Conservation (phyloP, 1,139 yeast genomes). For the Hyphopichia burtonii region DNA sequence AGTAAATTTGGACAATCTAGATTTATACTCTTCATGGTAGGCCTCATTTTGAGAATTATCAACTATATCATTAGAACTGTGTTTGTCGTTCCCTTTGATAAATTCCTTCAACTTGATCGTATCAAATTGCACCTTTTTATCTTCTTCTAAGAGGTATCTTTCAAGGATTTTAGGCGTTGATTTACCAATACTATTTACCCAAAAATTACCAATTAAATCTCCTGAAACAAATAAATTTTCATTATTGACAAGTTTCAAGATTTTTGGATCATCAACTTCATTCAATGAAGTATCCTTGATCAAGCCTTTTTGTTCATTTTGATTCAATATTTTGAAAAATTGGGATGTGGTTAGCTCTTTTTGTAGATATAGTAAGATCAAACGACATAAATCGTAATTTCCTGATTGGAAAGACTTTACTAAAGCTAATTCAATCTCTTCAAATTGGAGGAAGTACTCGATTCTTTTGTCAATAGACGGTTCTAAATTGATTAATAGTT, state of each 20-base stretch:
- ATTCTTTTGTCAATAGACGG: conserved; percentile 64
- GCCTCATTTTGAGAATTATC: conserved; percentile 5
- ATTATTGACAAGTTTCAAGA: conserved; percentile 5
- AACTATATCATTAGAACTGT: neutral
- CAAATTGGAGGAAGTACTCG: conserved; percentile 64
- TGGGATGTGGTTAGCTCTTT: conserved; percentile 37
- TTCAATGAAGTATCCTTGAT: conserved; percentile 15
- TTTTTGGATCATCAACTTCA: conserved; percentile 10
- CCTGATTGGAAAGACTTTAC: conserved; percentile 66
- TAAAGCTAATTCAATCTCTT: conserved; percentile 71
- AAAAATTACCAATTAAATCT: conserved; percentile 42
- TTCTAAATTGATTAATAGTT: conserved; percentile 64
- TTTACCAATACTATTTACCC: conserved; percentile 35
- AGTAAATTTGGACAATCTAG: conserved; percentile 22
- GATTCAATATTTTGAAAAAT: conserved; percentile 41
- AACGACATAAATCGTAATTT: conserved; percentile 61
- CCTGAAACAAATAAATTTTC: conserved; percentile 32
- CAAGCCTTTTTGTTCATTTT: conserved; percentile 30
- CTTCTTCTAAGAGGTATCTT: conserved; percentile 34
- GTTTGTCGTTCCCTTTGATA: conserved; percentile 3
- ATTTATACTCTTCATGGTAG: conserved; percentile 26
- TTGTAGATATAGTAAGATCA: conserved; percentile 56
- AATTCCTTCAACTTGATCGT: conserved; percentile 19
- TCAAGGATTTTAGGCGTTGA: conserved; percentile 23
- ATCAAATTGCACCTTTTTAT: conserved; percentile 25